Percentiles rank a stretch among this genome's conserved stretches.
phyloP scores from a whole-genome alignment of 257 asterid genomes.

The Marsdenia floribunda region DNA sequence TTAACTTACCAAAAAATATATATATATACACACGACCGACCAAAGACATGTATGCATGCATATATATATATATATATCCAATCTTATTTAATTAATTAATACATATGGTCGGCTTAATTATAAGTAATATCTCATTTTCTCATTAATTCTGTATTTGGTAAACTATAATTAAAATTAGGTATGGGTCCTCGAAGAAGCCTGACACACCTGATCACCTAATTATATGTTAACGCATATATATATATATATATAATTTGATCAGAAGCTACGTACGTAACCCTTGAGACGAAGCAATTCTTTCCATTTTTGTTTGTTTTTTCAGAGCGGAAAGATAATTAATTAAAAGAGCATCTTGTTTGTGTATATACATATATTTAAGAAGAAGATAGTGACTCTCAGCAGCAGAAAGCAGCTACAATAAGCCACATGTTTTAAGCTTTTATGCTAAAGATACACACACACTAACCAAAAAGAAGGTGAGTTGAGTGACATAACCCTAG shows the following conservation, averaged over 20 bases:
- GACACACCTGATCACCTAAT: too few species aligned
- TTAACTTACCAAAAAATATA: too few species aligned
- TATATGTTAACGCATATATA: too few species aligned
- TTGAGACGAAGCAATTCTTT: background rate
- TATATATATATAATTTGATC: background rate
- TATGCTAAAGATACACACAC: constrained; percentile 41
- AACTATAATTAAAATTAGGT: too few species aligned
- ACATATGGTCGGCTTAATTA: background rate
- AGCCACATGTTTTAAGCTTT: constrained; percentile 39
- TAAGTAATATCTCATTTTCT: background rate
- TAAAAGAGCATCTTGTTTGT: constrained; percentile 46
- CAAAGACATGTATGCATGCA: background rate
- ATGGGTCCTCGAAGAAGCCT: too few species aligned
- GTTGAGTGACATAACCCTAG: constrained; percentile 23
- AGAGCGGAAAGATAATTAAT: constrained; percentile 24
- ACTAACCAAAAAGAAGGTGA: constrained; percentile 22
- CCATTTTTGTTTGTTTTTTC: background rate
- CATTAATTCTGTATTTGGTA: too few species aligned
- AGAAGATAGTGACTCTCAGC: constrained; percentile 29
- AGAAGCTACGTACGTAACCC: constrained; percentile 14
- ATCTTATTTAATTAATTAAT: background rate
- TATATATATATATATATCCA: too few species aligned
- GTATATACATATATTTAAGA: background rate
- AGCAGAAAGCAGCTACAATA: constrained; percentile 34
- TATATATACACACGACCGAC: background rate